Percentiles rank a stretch among this genome's conserved stretches.
Evolutionary conservation across 148 eudicot species (phyloP).

Genomic region (Silene conica): DNA sequence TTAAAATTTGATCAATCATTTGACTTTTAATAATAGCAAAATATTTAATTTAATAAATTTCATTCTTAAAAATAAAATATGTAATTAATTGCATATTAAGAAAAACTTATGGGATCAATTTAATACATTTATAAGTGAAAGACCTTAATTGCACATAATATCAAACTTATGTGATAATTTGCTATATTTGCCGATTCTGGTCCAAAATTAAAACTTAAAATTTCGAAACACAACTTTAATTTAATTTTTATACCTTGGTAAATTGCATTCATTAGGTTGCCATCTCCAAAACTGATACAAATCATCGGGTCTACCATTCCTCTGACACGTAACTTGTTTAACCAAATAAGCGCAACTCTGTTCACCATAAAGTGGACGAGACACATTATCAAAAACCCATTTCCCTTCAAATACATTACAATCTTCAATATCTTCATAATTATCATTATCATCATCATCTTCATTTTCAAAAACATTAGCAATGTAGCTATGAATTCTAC

Average conservation of each 20-base stretch:
- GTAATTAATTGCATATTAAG: too few species aligned
- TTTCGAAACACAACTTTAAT: too few species aligned
- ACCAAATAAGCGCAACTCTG: conserved; percentile 67
- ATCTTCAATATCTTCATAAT: conserved; percentile 50
- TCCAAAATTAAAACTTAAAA: too few species aligned
- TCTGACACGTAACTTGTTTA: conserved; percentile 73
- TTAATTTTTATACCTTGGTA: conserved; percentile 79
- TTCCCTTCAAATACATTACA: conserved; percentile 78
- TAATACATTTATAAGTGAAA: too few species aligned
- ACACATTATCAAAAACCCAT: conserved; percentile 72
- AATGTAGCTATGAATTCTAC: conserved; percentile 18
- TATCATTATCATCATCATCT: conserved; percentile 35
- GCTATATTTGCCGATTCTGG: too few species aligned
- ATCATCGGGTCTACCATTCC: conserved; percentile 78
- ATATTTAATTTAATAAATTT: too few species aligned
- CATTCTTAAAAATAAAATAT: too few species aligned
- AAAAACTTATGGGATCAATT: too few species aligned
- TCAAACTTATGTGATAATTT: too few species aligned
- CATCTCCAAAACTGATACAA: conserved; percentile 80
- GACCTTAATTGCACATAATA: too few species aligned
- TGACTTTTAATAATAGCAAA: too few species aligned
- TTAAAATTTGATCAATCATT: too few species aligned
- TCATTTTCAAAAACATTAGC: background rate
- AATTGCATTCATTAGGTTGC: conserved; percentile 80
- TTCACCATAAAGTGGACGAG: conserved; percentile 60